Conservation (phyloP, 2,329 filamentous ascomycete species). For the Penicillium frequentans region DNA sequence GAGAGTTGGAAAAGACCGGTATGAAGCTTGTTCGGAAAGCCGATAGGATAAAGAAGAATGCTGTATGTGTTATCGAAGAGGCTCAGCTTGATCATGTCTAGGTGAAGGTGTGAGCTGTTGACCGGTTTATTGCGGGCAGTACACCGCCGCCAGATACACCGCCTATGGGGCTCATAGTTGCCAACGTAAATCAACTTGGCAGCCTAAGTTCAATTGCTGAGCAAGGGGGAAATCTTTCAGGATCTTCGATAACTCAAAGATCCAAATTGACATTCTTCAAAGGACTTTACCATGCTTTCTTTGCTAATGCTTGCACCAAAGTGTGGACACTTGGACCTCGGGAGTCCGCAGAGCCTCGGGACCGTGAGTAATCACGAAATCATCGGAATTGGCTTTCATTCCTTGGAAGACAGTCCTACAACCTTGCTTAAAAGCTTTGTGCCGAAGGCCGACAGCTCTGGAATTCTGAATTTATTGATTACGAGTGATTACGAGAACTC, state of each 20-base stretch:
- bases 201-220: no score
- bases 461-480: not conserved
- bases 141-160: conserved; percentile 12
- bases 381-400: not conserved
- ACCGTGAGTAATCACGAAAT: conserved; percentile 26
- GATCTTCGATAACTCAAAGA: not conserved
- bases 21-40: not conserved
- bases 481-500: not conserved
- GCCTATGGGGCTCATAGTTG: not conserved
- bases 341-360: conserved; percentile 12
- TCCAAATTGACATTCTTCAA: not conserved
- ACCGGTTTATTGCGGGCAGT: conserved; percentile 8
- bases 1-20: no score
- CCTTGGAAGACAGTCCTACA: not conserved
- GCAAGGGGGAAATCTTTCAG: no score
- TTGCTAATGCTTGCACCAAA: not conserved
- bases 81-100: conserved; percentile 4
- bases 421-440: not conserved
- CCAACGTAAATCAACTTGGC: not conserved
- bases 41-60: not conserved
- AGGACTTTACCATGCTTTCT: not conserved
- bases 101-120: conserved; percentile 10
- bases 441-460: not conserved
- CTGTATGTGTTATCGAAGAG: not conserved
- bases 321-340: not conserved